Base-by-base conservation (phyloP, 2,329 filamentous ascomycete genomes). In the Basipetospora chlamydospora region DNA sequence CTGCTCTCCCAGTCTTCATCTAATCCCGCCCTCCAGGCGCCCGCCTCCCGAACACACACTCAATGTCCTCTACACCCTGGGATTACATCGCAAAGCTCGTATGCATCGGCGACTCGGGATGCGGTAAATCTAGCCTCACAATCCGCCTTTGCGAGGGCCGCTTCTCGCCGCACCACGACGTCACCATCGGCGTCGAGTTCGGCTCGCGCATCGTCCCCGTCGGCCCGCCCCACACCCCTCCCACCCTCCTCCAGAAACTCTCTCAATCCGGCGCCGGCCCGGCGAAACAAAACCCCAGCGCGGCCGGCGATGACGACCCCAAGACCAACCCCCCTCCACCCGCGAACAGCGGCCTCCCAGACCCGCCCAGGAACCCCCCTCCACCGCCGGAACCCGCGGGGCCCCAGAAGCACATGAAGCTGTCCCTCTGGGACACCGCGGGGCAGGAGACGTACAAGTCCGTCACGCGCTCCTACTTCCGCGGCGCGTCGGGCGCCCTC, bases 31-130 rank as follows among this genome's bases (percentile, higher is more conserved):
- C n/a, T n/a, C n/a, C n/a, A n/a, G n/a, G n/a, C n/a, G n/a, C n/a
- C n/a, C n/a, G n/a, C n/a, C n/a, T n/a, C n/a, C n/a, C n/a, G n/a
- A n/a, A n/a, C n/a, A n/a, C 6, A 18, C 33, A 12, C 23, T 15
- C 48, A 54, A 76, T 76, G 70, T 68, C 69, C 52, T 57, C 63
- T 44, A 71, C 77, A 51, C 80, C 85, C 59, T 96, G 88, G 88
- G 86, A 96, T 65, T 96, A 92, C 66, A 98, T 96, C 55, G 87
- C 88, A 58, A 98, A 98, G 63, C 83, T 98, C 50, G 88, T 96
- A 54, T 93, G 85, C 64, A 86, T 98, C 52, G 90, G 90, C 57
- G 90, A 96, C 64, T 90, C 82, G 31, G 90, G 87, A 55, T 93
- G 85, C 54, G 90, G 90, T 52, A 98, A 98, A 67, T 93, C 85